Percentiles rank a stretch among this genome's conserved stretches.
phyloP scores from a whole-genome alignment of 805 yeast species.

The Suhomyces prunicola region DNA sequence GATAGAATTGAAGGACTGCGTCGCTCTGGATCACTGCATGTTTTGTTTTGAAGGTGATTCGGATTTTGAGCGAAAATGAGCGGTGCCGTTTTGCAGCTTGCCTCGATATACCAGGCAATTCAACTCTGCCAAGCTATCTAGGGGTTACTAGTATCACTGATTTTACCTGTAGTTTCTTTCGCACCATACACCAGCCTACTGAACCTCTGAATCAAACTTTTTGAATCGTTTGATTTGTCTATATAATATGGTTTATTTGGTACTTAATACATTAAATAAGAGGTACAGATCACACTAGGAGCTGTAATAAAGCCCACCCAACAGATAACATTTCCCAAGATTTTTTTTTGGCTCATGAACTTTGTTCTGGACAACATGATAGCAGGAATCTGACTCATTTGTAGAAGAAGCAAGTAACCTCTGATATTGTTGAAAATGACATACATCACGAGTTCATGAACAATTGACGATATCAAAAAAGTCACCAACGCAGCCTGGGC shows the following conservation, averaged over 20 bases:
- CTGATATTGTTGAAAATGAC: constrained; percentile 76
- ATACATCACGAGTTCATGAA: constrained; percentile 93
- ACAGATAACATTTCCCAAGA: constrained; percentile 76
- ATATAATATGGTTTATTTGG: not conserved
- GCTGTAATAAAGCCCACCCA: constrained; percentile 92
- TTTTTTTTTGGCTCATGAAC: constrained; percentile 51
- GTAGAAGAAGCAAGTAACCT: constrained; percentile 75
- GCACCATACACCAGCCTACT: too few species aligned
- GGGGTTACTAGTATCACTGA: too few species aligned
- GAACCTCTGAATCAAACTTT: too few species aligned
- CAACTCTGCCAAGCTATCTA: too few species aligned
- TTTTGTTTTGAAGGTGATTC: too few species aligned
- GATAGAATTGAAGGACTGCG: too few species aligned
- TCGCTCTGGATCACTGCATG: too few species aligned
- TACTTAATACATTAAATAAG: constrained; percentile 56
- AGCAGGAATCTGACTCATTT: constrained; percentile 85
- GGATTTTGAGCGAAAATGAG: too few species aligned
- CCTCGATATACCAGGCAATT: too few species aligned
- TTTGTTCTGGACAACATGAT: constrained; percentile 60
- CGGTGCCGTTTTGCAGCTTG: too few species aligned
- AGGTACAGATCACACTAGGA: constrained; percentile 82
- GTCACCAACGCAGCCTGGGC: constrained; percentile 71
- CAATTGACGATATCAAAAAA: constrained; percentile 71
- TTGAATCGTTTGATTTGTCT: too few species aligned
- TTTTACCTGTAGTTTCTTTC: too few species aligned